A percentile compares a stretch with the other conserved stretches of the same genome.
These are phyloP conservation scores for Suhomyces atakaporum DNA, from an alignment of 1,139 yeast species.

Conservation along the genomic window DNA sequence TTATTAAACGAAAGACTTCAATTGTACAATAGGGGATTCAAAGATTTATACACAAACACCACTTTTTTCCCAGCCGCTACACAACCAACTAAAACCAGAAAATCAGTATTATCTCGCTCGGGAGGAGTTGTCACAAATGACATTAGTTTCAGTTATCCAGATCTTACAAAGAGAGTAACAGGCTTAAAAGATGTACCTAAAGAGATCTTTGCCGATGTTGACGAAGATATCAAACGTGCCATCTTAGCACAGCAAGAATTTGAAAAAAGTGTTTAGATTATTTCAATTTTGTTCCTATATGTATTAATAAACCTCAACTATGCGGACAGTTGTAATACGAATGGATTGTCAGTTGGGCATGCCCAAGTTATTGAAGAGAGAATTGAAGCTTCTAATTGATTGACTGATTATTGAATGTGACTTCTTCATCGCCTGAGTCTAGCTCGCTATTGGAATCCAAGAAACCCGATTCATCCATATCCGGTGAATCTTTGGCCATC, in stretches of 20 bases:
- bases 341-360: neutral
- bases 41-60: constrained; percentile 83
- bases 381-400: constrained; percentile 2
- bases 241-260: constrained; percentile 63
- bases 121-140: constrained; percentile 35
- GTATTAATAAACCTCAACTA: constrained; percentile 10
- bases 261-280: constrained; percentile 36
- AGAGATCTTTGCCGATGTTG: constrained; percentile 58
- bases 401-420: constrained; percentile 13
- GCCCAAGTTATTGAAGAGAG: constrained; percentile 1
- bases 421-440: constrained; percentile 32
- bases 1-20: constrained; percentile 62
- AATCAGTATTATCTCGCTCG: constrained; percentile 25
- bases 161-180: constrained; percentile 50
- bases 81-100: constrained; percentile 59
- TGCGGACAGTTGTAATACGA: constrained; percentile 1
- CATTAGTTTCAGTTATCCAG: constrained; percentile 50
- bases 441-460: constrained; percentile 20
- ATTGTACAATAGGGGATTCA: constrained; percentile 56
- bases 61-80: constrained; percentile 71
- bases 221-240: constrained; percentile 59
- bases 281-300: constrained; percentile 7
- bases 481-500: constrained; percentile 21
- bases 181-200: constrained; percentile 64
- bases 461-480: constrained; percentile 19